Evolutionary conservation across 805 yeast species (phyloP), one percentile per base, ranked within the genome.

Genomic region (Cyberlindnera suaveolens): DNA sequence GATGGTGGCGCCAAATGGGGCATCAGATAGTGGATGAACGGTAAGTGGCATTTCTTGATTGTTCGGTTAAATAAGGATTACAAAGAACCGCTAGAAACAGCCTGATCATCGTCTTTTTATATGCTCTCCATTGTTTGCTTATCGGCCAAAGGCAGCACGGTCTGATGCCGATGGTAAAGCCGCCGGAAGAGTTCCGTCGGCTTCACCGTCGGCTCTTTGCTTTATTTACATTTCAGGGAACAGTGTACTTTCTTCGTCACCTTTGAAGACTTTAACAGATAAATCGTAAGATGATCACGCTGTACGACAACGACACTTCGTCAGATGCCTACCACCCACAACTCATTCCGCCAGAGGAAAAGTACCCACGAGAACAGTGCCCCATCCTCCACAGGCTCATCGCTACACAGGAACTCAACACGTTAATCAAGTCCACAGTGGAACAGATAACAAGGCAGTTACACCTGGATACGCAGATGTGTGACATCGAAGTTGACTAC

Each of bases 1-100:
- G 38, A 88, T 67, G 13, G 66, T 64, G 42, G 93, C 91, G 35
- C 96, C 96, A 52, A 87, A 74, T 20, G 81, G 78, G 27, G 73
- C 63, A 39, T 44, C 46, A 19, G 47, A 40, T 15, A 55, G 40
- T 23, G 57, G 57, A 4, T 39, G 40, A 23, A 50, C 49, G 10
- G 44, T 36, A 20, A 52, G 20, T 11, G 49, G 49, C 34, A 31
- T 37, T 6, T 30, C 4, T 27, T n/a, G 20, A 20, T 15, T 17
- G n/a, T n/a, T 20, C 10, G 17, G 10, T 23, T 20, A 20, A 7
- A 3, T 20, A 20, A 20, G 6, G 4, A 20, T 2, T 7, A 20
- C 23, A 6, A 7, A 5, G 23, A 20, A 20, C 8, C 6, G 2
- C 6, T 5, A 20, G 4, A 2, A 20, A 20, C 8, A 20, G 23